Conservation (phyloP, 2,329 filamentous ascomycete genomes). For the Aspergillus ruber region DNA sequence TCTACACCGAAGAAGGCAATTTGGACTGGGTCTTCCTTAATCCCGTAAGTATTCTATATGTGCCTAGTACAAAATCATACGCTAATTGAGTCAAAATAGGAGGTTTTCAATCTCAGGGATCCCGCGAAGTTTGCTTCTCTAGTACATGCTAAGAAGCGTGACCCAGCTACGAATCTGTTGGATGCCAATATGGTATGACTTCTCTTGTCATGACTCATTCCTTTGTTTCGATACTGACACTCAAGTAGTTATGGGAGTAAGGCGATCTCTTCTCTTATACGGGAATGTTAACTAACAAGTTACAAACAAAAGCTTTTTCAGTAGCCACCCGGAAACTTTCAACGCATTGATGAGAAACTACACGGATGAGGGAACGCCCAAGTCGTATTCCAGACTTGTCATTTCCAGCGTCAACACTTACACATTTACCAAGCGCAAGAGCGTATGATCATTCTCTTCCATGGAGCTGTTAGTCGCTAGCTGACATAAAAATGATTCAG, state of each 20-base stretch:
- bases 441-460: too few species aligned
- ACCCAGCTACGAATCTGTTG: constrained; percentile 7
- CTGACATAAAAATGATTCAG: not conserved
- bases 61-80: not conserved
- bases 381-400: too few species aligned
- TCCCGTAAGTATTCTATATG: not conserved
- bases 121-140: constrained; percentile 6
- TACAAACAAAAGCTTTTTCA: too few species aligned
- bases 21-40: constrained; percentile 4
- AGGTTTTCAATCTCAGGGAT: constrained; percentile 6
- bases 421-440: too few species aligned
- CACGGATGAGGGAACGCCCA: too few species aligned
- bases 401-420: too few species aligned
- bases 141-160: constrained; percentile 4
- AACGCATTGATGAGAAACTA: too few species aligned
- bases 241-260: constrained; percentile 1
- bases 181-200: constrained; percentile 5
- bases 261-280: not conserved
- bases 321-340: too few species aligned
- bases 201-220: not conserved
- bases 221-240: not conserved
- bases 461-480: too few species aligned
- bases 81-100: not conserved
- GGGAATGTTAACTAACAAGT: too few species aligned
- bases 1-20: constrained; percentile 1